phyloP scores from a whole-genome alignment of 148 eudicot species.

The Vaccinium darrowii region DNA sequence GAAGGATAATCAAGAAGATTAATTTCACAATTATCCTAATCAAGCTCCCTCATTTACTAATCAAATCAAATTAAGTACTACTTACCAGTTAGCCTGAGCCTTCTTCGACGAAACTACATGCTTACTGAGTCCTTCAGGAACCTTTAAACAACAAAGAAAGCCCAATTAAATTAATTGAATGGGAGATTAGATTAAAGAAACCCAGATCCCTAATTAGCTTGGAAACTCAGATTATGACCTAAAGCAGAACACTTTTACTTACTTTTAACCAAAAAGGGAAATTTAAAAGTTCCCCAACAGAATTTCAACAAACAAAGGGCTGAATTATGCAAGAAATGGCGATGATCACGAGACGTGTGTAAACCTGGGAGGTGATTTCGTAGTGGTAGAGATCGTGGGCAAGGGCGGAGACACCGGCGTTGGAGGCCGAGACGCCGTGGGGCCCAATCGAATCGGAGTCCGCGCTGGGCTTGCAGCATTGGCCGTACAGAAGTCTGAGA shows the following conservation, averaged over 20 bases:
- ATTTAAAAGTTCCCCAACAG: not conserved
- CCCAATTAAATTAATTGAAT: not conserved
- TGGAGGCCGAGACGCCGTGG: constrained; percentile 52
- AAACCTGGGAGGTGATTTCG: constrained; percentile 80
- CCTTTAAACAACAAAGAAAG: constrained; percentile 31
- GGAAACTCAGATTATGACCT: not conserved
- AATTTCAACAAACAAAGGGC: not conserved
- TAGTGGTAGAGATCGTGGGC: constrained; percentile 80
- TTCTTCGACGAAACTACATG: constrained; percentile 86
- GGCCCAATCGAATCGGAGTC: constrained; percentile 46
- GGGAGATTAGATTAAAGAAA: not conserved
- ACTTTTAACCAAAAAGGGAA: not conserved
- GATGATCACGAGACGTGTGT: not conserved
- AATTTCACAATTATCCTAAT: not conserved
- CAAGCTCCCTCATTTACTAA: not conserved
- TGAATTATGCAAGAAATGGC: constrained; percentile 1
- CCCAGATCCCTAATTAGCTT: constrained; percentile 14
- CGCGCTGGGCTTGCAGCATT: constrained; percentile 50
- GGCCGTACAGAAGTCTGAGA: constrained; percentile 44
- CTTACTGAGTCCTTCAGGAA: constrained; percentile 72
- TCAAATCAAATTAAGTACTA: not conserved
- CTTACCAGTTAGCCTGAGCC: constrained; percentile 90
- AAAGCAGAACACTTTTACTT: not conserved
- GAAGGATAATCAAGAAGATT: not conserved
- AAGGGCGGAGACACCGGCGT: constrained; percentile 66